Conservation (phyloP, 495 filamentous ascomycete genomes). For the Tuber borchii region DNA sequence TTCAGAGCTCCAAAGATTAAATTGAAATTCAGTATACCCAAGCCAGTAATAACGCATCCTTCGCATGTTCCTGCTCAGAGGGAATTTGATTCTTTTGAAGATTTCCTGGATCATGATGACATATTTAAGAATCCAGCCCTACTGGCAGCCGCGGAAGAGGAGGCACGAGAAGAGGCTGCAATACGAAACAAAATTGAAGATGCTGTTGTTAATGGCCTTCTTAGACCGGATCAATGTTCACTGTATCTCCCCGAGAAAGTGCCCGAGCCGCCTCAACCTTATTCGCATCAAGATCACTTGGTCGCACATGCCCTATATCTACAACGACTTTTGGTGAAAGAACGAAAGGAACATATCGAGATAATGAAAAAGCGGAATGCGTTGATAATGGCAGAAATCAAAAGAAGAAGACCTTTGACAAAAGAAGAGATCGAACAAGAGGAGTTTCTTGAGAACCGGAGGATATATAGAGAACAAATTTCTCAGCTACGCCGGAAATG, state of each 20-base stretch:
- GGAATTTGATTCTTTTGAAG: slow-evolving; percentile 50
- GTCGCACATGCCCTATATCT: slow-evolving; percentile 74
- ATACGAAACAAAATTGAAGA: slow-evolving; percentile 56
- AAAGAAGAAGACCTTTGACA: slow-evolving; percentile 58
- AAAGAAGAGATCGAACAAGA: slow-evolving; percentile 61
- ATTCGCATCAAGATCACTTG: slow-evolving; percentile 78
- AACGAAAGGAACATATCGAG: slow-evolving; percentile 63
- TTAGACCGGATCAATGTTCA: slow-evolving; percentile 64
- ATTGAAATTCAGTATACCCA: slow-evolving; percentile 38
- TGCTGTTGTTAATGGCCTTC: slow-evolving; percentile 63
- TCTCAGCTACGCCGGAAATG: slow-evolving; percentile 39
- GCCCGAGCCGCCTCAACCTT: slow-evolving; percentile 65
- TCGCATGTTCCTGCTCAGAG: slow-evolving; percentile 48
- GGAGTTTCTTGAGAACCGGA: slow-evolving; percentile 43
- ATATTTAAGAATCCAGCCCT: slow-evolving; percentile 50
- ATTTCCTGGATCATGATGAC: slow-evolving; percentile 48
- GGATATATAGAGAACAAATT: slow-evolving; percentile 41
- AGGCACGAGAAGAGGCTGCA: slow-evolving; percentile 50
- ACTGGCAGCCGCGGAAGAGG: slow-evolving; percentile 53
- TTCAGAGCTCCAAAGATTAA: slow-evolving; percentile 37
- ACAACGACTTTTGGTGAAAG: slow-evolving; percentile 65
- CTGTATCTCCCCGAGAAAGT: slow-evolving; percentile 71
- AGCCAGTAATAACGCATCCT: slow-evolving; percentile 50
- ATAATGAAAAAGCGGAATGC: slow-evolving; percentile 58
- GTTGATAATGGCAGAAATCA: slow-evolving; percentile 45